Evolutionary conservation across 2,329 filamentous ascomycete genomes (phyloP).

Genomic region (Myriangium duriaei): DNA sequence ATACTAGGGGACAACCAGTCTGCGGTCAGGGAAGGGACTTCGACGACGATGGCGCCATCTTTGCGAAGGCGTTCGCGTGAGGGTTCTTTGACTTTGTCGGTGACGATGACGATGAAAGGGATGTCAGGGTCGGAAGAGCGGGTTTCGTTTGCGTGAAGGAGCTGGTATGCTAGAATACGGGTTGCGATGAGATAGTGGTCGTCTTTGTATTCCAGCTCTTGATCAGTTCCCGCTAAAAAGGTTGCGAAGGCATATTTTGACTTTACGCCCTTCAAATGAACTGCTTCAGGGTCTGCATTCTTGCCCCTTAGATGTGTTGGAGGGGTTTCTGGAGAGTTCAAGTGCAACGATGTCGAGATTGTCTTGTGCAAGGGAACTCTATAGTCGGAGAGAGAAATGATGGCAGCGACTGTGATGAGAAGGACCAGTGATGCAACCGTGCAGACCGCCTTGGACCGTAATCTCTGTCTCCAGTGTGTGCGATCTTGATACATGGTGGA

Average conservation of each 20-base stretch:
- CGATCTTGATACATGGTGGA: neutral
- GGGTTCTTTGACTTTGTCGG: conserved; percentile 15
- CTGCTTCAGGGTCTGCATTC: conserved; percentile 1
- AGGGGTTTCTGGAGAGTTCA: neutral
- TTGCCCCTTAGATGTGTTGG: neutral
- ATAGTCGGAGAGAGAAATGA: conserved; percentile 4
- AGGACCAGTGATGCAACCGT: conserved; percentile 8
- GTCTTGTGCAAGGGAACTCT: neutral
- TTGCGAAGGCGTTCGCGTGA: conserved; percentile 18
- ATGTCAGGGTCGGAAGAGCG: conserved; percentile 14
- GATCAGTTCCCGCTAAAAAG: conserved; percentile 16
- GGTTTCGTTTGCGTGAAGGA: conserved; percentile 21
- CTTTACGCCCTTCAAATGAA: conserved; percentile 9
- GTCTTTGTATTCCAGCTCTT: conserved; percentile 15
- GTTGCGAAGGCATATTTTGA: conserved; percentile 19
- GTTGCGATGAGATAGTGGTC: conserved; percentile 22
- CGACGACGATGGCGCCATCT: conserved; percentile 19
- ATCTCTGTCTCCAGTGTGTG: neutral
- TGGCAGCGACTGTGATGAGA: conserved; percentile 10
- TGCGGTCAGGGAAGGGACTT: conserved; percentile 17
- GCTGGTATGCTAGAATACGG: conserved; percentile 21
- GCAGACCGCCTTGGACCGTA: conserved; percentile 12
- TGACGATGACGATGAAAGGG: conserved; percentile 22
- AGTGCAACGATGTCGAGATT: neutral
- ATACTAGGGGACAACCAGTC: conserved; percentile 21